These are phyloP conservation scores for Sugiyamaella neomexicana DNA, from an alignment of 1,139 yeast species.

Conservation along the genomic window DNA sequence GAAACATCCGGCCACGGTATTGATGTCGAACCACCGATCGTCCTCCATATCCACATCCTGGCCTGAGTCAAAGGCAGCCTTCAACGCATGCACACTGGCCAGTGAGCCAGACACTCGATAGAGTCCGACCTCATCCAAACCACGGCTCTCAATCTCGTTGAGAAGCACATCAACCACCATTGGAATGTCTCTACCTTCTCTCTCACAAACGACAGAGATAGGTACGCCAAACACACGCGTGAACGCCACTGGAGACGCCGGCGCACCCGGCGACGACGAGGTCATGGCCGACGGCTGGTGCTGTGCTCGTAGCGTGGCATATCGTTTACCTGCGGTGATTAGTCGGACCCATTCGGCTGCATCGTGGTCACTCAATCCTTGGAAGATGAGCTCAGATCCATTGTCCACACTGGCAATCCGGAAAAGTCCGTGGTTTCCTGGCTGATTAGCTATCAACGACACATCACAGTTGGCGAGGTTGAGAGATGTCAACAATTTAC, in stretches of 20 bases:
- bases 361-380: slow-evolving; percentile 63
- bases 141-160: slow-evolving; percentile 75
- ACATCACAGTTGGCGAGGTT: slow-evolving; percentile 49
- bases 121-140: slow-evolving; percentile 86
- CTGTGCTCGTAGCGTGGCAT: slow-evolving; percentile 33
- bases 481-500: slow-evolving; percentile 59
- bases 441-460: slow-evolving; percentile 23
- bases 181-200: slow-evolving; percentile 68
- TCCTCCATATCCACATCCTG: slow-evolving; percentile 68
- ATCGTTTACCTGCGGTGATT: slow-evolving; percentile 45
- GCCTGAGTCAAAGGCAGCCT: slow-evolving; percentile 69
- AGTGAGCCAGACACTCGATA: slow-evolving; percentile 91
- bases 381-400: slow-evolving; percentile 62
- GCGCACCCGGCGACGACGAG: slow-evolving; percentile 14
- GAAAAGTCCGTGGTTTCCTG: slow-evolving; percentile 47
- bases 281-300: slow-evolving; percentile 36
- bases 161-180: slow-evolving; percentile 62
- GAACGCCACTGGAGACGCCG: slow-evolving; percentile 30
- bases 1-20: slow-evolving; percentile 87
- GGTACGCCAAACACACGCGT: slow-evolving; percentile 86
- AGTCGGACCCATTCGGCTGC: slow-evolving; percentile 72
- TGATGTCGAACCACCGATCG: slow-evolving; percentile 74
- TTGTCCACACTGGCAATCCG: slow-evolving; percentile 57
- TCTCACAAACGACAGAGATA: slow-evolving; percentile 65
- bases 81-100: slow-evolving; percentile 70